Base-by-base conservation (phyloP, 1,139 yeast species). In the Taphrina confusa region DNA sequence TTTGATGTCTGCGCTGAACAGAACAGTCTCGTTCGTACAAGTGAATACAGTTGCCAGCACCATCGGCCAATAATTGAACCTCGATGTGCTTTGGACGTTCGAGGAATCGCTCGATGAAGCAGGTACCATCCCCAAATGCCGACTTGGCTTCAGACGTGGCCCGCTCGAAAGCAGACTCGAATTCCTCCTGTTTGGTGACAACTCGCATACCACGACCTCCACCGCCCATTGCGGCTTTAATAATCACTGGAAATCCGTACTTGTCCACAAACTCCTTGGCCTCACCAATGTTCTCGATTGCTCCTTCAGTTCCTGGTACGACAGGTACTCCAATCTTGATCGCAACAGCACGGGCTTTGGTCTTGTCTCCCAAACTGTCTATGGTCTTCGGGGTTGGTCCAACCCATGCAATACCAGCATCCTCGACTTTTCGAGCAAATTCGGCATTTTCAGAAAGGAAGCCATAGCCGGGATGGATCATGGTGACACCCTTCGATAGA, bases 161-260 rank as follows among this genome's bases (percentile, higher is more conserved):
- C 76, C 98, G 85, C 70, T 80, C 78, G 77, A 92, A 92, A 37
- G 97, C 97, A 73, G 92, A 97, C 57, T 74, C 84, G 65, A 92
- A 83, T 72, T 85, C 90, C 68, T 92, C 98, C 68, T 97, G 97
- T 74, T 92, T 97, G 72, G 95, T 81, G 55, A 94, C 98, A 58
- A 92, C 97, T 78, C 98, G 85, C 98, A 92, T 92, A 80, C 98
- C 98, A 76, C 98, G 85, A 71, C 99, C 98, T 80, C 98, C 98
- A 77, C 98, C 98, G 74, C 99, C 98, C 72, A 87, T 92, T 47
- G 98, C 98, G 46, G 99, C 98, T 77, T 92, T 92, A 75, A 92
- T 91, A 74, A 92, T 92, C 56, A 92, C 97, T 8, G 99, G 99
- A 76, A 73, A 91, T 25, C 99, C 98, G 73, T 91, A 80, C 74